phyloP scores from a whole-genome alignment of 108 stramenopile species.

The Asterionellopsis glacialis region DNA sequence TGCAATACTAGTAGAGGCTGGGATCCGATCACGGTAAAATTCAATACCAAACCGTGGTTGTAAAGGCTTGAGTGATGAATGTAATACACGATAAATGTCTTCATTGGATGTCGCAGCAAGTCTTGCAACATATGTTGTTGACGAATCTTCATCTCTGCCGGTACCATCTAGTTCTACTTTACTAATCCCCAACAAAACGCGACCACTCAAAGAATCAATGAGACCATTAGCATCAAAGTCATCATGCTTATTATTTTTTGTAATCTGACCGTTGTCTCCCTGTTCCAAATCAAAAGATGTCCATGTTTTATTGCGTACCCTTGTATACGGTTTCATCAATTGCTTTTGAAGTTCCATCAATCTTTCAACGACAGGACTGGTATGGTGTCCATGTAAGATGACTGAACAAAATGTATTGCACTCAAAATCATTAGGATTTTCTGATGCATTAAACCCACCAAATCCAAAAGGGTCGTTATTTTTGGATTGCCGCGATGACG shows the following conservation, averaged over 20 bases:
- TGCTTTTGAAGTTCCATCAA: constrained; percentile 6
- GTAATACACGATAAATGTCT: constrained; percentile 54
- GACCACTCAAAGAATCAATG: constrained; percentile 17
- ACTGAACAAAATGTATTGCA: constrained; percentile 34
- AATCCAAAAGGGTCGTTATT: constrained; percentile 20
- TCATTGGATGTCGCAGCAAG: constrained; percentile 46
- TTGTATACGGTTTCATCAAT: constrained; percentile 23
- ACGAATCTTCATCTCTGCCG: constrained; percentile 5
- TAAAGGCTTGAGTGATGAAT: constrained; percentile 34
- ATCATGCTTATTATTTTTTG: constrained; percentile 1
- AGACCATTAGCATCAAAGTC: neutral
- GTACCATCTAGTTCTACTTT: constrained; percentile 9
- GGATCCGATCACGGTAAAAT: constrained; percentile 44
- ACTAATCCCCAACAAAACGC: constrained; percentile 28
- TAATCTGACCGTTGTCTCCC: neutral
- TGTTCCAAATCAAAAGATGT: neutral
- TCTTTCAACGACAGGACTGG: constrained; percentile 8
- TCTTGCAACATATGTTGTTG: constrained; percentile 26
- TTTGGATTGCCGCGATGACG: neutral
- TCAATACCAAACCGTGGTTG: constrained; percentile 24
- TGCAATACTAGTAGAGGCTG: neutral
- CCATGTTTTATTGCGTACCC: constrained; percentile 23
- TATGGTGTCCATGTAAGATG: constrained; percentile 35
- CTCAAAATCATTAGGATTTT: too few species aligned
- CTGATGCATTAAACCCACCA: constrained; percentile 6